Base-by-base conservation (phyloP, 441 rosid genomes). In the Biscutella laevigata region DNA sequence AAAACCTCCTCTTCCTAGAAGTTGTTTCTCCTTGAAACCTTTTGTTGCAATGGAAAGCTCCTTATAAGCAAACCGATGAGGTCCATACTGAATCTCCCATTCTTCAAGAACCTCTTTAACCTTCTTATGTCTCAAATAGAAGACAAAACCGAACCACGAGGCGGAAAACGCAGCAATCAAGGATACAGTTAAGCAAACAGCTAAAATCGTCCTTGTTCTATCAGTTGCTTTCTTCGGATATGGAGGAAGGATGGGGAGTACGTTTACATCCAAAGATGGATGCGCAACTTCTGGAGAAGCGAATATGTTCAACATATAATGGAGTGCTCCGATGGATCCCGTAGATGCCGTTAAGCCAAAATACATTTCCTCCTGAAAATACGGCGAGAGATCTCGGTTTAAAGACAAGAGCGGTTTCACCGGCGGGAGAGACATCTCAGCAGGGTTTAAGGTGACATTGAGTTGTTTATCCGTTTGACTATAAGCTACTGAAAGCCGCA, bases 81-180 rank as follows among this genome's bases (percentile, higher is more conserved):
- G 74, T 34, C 75, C 77, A 20, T 57, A 70, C 2, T 73, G 58
- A 11, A 57, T 51, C 68, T 78, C 75, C 80, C 78, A 80, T 11
- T 76, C 84, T 35, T 78, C 90, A 0, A 42, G 59, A 28, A 77
- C 28, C 9, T 80, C 77, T 36, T 46, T 75, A 3, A 74, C 70
- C 41, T 78, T 73, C 69, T 44, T 75, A 3, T 72, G 70, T 56
- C 71, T 79, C 43, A 71, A 36, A 35, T 80, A 43, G 14, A 79
- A 11, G 64, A 54, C 68, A 0, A 34, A 39, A 1, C 78, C 69
- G 0, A 57, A 2, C 13, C 46, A 67, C 20, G 52, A 19, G 15
- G 62, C 57, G 4, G 63, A 36, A 46, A 65, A 28, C 0, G 61
- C 52, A 33, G 62, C 26, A 6, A 71, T 5, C 11, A 59, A 11